Evolutionary conservation across 164 flowering plant species (phyloP), one percentile per base, ranked within the genome.

Genomic region (Buxus sempervirens): DNA sequence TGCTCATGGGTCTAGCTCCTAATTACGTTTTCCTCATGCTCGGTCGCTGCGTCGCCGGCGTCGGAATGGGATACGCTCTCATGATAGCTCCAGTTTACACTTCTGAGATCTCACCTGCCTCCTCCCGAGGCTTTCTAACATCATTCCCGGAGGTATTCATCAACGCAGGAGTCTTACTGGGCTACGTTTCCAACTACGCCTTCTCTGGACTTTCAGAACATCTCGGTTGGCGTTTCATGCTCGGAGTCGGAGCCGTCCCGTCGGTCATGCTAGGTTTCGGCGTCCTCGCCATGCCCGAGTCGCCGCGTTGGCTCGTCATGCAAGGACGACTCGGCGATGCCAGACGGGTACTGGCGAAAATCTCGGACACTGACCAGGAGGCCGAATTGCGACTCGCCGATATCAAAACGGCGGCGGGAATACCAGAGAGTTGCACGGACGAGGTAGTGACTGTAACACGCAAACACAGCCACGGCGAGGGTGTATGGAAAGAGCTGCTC

Each of bases 221-320:
- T 18, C 48, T 78, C 22, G 65, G 78, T 0, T 78, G 81, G 81
- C 72, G 81, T 19, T 16, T 78, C 58, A 78, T 78, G 81, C 76
- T 78, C 28, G 81, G 81, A 22, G 28, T 78, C n/a, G 76, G 78
- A 8, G 78, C 76, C 5, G 16, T 78, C 23, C 78, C 81, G 21
- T 62, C 78, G 5, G 49, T 72, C 2, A 38, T 75, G 38, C 57
- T 78, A 9, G 76, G 62, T 10, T 6, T 74, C 32, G 74, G 71
- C 0, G 81, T 78, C 0, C 65, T 78, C 5, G 57, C 58, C 60
- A 75, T 78, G 81, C 81, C 81, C 18, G 81, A 78, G 27, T 78
- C 81, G 4, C 81, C 81, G 6, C 72, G 81, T 62, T 77, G 80
- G 80, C 77, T 77, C 14, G 75, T 74, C 14, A 54, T 78, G 71